These are phyloP conservation scores for Dipodascopsis tothii DNA, from an alignment of 805 yeast species.

Conservation along the genomic window DNA sequence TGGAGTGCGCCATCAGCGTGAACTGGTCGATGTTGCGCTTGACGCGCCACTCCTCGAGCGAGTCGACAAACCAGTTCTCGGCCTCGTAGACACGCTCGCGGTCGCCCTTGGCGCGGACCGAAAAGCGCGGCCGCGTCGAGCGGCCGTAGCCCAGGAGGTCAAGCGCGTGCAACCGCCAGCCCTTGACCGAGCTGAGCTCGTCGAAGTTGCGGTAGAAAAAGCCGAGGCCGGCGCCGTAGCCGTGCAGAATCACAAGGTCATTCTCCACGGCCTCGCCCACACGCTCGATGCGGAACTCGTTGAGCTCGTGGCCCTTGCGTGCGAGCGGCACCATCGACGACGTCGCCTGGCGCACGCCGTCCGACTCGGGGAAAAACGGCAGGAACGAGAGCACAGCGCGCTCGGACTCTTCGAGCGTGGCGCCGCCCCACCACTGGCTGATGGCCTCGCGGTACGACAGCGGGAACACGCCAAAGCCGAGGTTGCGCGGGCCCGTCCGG, in stretches of 20 bases:
- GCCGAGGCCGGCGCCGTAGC: constrained; percentile 88
- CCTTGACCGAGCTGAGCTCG: constrained; percentile 34
- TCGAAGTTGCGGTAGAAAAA: constrained; percentile 68
- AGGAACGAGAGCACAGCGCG: constrained; percentile 46
- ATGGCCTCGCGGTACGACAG: constrained; percentile 34
- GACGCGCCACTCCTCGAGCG: constrained; percentile 57
- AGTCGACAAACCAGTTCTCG: constrained; percentile 57
- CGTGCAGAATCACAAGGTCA: constrained; percentile 70
- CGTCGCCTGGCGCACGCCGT: constrained; percentile 26
- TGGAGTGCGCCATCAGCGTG: constrained; percentile 72
- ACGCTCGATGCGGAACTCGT: constrained; percentile 58
- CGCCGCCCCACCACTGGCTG: constrained; percentile 39
- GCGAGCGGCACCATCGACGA: constrained; percentile 50
- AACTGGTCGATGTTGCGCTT: constrained; percentile 45
- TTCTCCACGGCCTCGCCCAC: constrained; percentile 32
- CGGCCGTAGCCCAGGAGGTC: constrained; percentile 89
- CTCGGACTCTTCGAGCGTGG: constrained; percentile 37
- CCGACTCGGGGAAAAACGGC: constrained; percentile 39
- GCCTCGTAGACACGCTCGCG: constrained; percentile 42
- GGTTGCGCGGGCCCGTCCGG: background rate
- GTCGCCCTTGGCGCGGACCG: constrained; percentile 26
- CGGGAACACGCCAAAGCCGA: constrained; percentile 27
- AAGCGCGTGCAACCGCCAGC: constrained; percentile 74
- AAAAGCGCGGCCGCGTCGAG: constrained; percentile 69
- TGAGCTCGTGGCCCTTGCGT: constrained; percentile 46